phyloP scores from a whole-genome alignment of 352 stramenopile genomes.

The Pythium volutum region DNA sequence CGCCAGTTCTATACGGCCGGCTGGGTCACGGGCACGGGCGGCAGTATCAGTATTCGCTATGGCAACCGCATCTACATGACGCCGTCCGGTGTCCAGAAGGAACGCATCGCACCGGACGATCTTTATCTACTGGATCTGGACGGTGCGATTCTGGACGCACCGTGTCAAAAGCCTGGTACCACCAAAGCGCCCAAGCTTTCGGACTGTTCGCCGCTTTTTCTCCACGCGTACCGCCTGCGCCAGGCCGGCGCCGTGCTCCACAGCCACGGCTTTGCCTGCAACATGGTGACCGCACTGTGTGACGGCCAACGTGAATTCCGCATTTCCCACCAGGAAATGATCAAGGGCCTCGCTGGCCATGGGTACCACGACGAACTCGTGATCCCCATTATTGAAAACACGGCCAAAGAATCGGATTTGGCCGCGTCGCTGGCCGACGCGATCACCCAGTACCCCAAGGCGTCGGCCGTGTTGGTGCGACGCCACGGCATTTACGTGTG shows the following conservation, averaged over 20 bases:
- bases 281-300: slow-evolving; percentile 90
- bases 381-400: slow-evolving; percentile 97
- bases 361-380: slow-evolving; percentile 92
- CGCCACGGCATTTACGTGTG: slow-evolving; percentile 96
- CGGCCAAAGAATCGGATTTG: slow-evolving; percentile 90
- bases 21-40: slow-evolving; percentile 95
- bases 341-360: slow-evolving; percentile 94
- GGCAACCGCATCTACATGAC: slow-evolving; percentile 95
- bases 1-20: slow-evolving; percentile 77
- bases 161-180: slow-evolving; percentile 34
- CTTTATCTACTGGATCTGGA: slow-evolving; percentile 93
- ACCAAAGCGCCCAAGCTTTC: slow-evolving; percentile 72
- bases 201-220: slow-evolving; percentile 94
- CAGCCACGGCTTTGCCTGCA: slow-evolving; percentile 82
- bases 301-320: slow-evolving; percentile 78
- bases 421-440: slow-evolving; percentile 84
- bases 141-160: slow-evolving; percentile 68
- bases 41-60: slow-evolving; percentile 91
- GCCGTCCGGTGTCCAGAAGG: slow-evolving; percentile 95
- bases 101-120: slow-evolving; percentile 94
- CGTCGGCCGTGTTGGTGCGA: slow-evolving; percentile 92
- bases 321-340: slow-evolving; percentile 97
- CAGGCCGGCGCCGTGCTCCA: slow-evolving; percentile 72
- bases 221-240: slow-evolving; percentile 88
- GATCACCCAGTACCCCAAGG: slow-evolving; percentile 86